Percentiles rank a stretch among this genome's conserved stretches.
Conservation (phyloP, 176 grass and related monocot species). For the Avena eriantha region DNA sequence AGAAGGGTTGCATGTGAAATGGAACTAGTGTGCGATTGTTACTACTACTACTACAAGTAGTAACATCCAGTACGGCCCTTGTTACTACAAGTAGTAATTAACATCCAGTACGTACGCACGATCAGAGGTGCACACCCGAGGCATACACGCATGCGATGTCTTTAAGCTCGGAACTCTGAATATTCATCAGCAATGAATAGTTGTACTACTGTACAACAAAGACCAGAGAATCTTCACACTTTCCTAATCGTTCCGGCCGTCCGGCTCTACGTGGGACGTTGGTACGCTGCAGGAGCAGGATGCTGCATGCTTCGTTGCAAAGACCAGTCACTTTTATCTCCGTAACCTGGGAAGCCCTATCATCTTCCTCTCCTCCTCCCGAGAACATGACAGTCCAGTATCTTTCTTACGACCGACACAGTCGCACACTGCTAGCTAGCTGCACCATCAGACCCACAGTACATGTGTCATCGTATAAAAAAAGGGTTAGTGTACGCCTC, state of each 20-base stretch:
- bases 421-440: background rate
- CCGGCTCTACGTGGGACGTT: background rate
- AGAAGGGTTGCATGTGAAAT: too few species aligned
- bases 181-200: background rate
- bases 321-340: background rate
- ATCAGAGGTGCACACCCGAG: too few species aligned
- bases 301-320: background rate
- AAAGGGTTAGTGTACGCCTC: background rate
- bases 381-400: background rate
- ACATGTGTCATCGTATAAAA: background rate
- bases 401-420: conserved; percentile 29
- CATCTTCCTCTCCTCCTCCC: background rate
- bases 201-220: background rate
- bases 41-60: too few species aligned
- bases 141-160: background rate
- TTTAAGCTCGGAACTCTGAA: conserved; percentile 12
- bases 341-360: conserved; percentile 14
- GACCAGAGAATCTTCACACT: conserved; percentile 23
- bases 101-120: too few species aligned
- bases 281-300: background rate
- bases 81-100: too few species aligned
- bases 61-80: too few species aligned
- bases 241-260: background rate
- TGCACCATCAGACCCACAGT: background rate
- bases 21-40: too few species aligned